A percentile compares a stretch with the other conserved stretches of the same genome.
These are phyloP conservation scores for Trametes meyenii DNA, from an alignment of 768 basidiomycete genomes.

Conservation along the genomic window DNA sequence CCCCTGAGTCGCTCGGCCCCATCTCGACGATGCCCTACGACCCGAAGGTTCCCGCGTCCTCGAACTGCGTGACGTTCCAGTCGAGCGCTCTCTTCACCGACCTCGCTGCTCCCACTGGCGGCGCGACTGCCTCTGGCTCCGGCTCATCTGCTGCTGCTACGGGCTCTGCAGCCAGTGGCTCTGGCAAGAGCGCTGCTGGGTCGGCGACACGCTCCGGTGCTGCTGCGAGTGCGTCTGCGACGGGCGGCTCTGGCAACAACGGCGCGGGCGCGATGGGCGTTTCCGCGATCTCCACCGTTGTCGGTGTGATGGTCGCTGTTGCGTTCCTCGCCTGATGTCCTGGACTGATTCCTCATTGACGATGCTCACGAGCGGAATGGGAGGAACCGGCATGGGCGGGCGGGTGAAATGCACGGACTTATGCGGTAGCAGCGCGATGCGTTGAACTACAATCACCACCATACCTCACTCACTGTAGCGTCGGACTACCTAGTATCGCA, in stretches of 20 bases:
- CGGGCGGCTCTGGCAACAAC: conserved; percentile 25
- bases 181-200: conserved; percentile 19
- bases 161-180: conserved; percentile 21
- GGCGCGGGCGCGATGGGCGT: conserved; percentile 28
- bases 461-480: conserved; percentile 14
- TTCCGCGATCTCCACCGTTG: conserved; percentile 36
- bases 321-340: conserved; percentile 37
- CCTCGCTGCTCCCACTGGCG: conserved; percentile 11
- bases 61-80: conserved; percentile 45
- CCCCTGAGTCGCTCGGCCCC: conserved; percentile 49
- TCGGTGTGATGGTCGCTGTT: conserved; percentile 39
- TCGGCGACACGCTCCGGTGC: conserved; percentile 13
- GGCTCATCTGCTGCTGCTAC: conserved; percentile 20
- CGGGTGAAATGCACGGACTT: conserved; percentile 6
- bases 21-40: conserved; percentile 49
- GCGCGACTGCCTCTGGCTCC: conserved; percentile 10
- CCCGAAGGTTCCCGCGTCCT: conserved; percentile 42
- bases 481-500: conserved; percentile 18
- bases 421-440: conserved; percentile 1
- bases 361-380: conserved; percentile 16
- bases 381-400: not conserved
- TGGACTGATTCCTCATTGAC: not conserved
- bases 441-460: conserved; percentile 3
- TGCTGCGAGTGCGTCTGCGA: conserved; percentile 11
- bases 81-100: conserved; percentile 41